Evolutionary conservation across 176 grass and related monocot genomes (phyloP).

Genomic region (Ensete ventricosum): DNA sequence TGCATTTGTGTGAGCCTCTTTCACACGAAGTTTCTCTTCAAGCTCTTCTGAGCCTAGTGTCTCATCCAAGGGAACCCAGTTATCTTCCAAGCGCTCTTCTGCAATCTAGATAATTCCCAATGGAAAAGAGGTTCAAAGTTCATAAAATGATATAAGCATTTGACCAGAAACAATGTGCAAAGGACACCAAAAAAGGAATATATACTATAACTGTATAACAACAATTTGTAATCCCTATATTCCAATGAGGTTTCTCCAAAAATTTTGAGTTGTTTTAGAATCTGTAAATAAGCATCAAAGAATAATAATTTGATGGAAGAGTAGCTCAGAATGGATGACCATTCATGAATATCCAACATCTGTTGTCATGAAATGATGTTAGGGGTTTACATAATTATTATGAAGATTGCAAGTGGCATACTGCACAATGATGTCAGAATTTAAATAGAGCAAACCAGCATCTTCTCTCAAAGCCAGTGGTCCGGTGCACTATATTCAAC

Average conservation of each 20-base stretch:
- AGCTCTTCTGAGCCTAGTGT: constrained; percentile 56
- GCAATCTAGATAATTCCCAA: constrained; percentile 32
- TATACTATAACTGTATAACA: not conserved
- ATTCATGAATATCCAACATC: no score
- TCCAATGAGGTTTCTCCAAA: not conserved
- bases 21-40: constrained; percentile 71
- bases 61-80: constrained; percentile 79
- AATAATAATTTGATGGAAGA: no score
- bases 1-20: constrained; percentile 95
- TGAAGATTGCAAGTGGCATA: no score
- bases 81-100: constrained; percentile 86
- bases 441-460: no score
- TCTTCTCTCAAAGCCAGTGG: no score
- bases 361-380: no score
- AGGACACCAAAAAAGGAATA: not conserved
- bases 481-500: no score
- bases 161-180: not conserved
- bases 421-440: no score
- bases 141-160: not conserved
- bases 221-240: not conserved
- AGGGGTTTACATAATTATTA: no score
- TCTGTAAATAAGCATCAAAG: not conserved
- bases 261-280: no score
- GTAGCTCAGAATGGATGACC: no score
- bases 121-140: not conserved